Percentiles rank a stretch among this genome's conserved stretches.
Conservation (phyloP, 345 rosid genomes). For the Pugionium dolabratum region DNA sequence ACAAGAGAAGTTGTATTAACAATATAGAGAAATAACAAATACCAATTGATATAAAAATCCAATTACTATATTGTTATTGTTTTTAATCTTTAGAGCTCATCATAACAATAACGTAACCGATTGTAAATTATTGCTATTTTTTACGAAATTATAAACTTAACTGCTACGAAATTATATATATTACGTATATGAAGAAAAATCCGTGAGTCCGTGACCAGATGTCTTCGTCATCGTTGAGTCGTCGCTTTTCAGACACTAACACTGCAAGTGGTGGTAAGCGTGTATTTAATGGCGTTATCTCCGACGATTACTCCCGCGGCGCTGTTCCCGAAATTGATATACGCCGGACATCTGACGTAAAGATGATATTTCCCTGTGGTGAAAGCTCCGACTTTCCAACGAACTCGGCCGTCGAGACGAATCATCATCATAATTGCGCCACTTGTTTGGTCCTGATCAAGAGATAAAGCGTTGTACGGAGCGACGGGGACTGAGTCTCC, state of each 20-base stretch:
- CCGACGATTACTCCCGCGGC: constrained; percentile 43
- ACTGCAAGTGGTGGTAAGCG: constrained; percentile 51
- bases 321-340: constrained; percentile 29
- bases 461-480: constrained; percentile 41
- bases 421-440: constrained; percentile 36
- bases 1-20: not conserved
- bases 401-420: constrained; percentile 36
- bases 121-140: constrained; percentile 22
- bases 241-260: constrained; percentile 52
- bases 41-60: too few species aligned
- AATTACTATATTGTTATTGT: not conserved
- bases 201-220: not conserved
- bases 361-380: constrained; percentile 39
- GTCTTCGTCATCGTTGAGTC: constrained; percentile 10
- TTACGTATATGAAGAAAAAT: constrained; percentile 12
- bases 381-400: constrained; percentile 45
- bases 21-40: not conserved
- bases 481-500: constrained; percentile 45
- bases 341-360: constrained; percentile 47
- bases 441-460: constrained; percentile 29
- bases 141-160: constrained; percentile 21
- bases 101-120: constrained; percentile 30
- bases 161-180: constrained; percentile 20
- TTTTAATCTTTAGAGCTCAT: constrained; percentile 9
- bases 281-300: constrained; percentile 68